A percentile compares a stretch with the other conserved stretches of the same genome.
Evolutionary conservation across 2,329 filamentous ascomycete species (phyloP).

Genomic region (Diaporthe sp.): DNA sequence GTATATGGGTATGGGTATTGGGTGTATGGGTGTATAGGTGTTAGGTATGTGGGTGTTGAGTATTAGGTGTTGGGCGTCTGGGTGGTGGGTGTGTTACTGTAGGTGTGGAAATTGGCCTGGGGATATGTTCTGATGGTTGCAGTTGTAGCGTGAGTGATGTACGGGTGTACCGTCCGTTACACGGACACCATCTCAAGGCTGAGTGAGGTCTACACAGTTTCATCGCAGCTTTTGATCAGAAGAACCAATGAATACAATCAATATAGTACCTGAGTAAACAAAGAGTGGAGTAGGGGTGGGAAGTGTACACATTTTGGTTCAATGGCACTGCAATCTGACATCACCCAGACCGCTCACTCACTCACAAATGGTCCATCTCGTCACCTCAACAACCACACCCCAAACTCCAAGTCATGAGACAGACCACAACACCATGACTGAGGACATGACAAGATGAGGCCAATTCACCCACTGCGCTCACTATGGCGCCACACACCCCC

Average conservation of each 20-base stretch:
- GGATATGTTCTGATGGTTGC: too few species aligned
- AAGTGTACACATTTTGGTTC: not conserved
- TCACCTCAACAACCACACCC: not conserved
- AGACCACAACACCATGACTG: too few species aligned
- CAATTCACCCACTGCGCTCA: slow-evolving; percentile 7
- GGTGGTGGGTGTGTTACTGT: too few species aligned
- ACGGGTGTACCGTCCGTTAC: not conserved
- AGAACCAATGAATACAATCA: not conserved
- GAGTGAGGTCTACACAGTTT: not conserved
- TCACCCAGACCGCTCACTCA: slow-evolving; percentile 1
- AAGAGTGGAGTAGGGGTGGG: not conserved
- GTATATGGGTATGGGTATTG: too few species aligned
- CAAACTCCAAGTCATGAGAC: not conserved
- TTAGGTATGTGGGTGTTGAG: too few species aligned
- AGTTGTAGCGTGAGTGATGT: too few species aligned
- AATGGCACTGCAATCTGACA: slow-evolving; percentile 22
- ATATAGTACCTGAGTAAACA: not conserved
- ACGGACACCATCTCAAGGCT: not conserved
- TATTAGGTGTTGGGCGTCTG: too few species aligned
- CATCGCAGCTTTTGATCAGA: not conserved
- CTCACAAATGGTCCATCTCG: not conserved
- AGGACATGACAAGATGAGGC: slow-evolving; percentile 35
- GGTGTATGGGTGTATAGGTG: too few species aligned
- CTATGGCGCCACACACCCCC: slow-evolving; percentile 17
- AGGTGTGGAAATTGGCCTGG: too few species aligned